Evolutionary conservation across 2,329 filamentous ascomycete species (phyloP), one percentile per base, ranked within the genome.

Genomic region (Diaporthe aspalathi): DNA sequence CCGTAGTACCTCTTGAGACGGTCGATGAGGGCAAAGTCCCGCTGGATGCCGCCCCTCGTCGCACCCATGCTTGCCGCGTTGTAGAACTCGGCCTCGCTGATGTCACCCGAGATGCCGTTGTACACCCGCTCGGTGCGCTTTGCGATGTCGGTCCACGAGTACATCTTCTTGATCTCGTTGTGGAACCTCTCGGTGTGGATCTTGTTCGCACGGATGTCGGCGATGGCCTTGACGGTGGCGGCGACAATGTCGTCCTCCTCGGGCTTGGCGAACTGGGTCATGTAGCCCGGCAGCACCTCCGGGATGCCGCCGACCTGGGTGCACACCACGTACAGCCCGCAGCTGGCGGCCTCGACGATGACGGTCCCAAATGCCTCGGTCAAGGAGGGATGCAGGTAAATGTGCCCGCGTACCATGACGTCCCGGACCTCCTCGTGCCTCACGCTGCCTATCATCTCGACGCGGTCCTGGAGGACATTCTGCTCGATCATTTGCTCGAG

Each of bases 341-440:
- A 99, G 75, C 93, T 96, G 38, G 96, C 96, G 8, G 96, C 96
- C 82, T 99, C 96, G 38, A 99, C 97, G 70, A 99, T 95, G 74
- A 99, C 96, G 0, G 96, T 99, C 27, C 96, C 96, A 77, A 99
- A 99, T 0, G 96, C 96, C 81, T 99, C 96, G 0, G 96, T 99
- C 60, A 99, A 86, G 70, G 93, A 97, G 0, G 96, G 96, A 78
- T 98, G 95, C 1, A 99, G 89, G 79, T 98, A 98, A 74, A 99
- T 97, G 79, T 99, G 95, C 0, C 96, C 96, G 68, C 94, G 90
- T 22, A 98, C 92, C 96, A 99, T 99, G 74, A 99, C 95, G 79
- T 98, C 94, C 74, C 96, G 91, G 20, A 99, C 96, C 78, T 98
- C 94, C 79, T 99, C 97, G 79, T 99, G 96, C 22, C 95, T 92